A percentile compares a stretch with the other conserved stretches of the same genome.
phyloP scores from a whole-genome alignment of 148 eudicot species.

The Tetragonia tetragonoides region DNA sequence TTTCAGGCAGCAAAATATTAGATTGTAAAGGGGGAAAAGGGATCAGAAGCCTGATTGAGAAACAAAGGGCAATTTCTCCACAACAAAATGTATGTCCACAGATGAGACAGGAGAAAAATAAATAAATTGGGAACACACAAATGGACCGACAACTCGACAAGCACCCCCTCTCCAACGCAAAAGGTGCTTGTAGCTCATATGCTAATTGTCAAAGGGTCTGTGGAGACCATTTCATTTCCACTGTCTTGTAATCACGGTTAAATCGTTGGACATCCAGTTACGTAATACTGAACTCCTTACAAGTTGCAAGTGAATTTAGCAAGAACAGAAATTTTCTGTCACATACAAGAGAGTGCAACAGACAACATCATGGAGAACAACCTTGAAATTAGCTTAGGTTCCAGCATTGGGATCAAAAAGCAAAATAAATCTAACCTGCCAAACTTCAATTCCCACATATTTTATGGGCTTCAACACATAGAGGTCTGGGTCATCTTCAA shows the following conservation, averaged over 20 bases:
- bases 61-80: not conserved
- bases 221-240: not conserved
- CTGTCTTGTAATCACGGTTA: no score
- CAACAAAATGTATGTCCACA: no score
- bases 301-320: not conserved
- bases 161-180: not conserved
- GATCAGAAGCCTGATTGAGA: no score
- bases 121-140: no score
- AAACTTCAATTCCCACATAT: conserved; percentile 92
- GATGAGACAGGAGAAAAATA: no score
- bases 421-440: conserved; percentile 62
- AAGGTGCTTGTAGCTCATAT: not conserved
- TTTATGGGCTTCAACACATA: conserved; percentile 88
- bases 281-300: not conserved
- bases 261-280: not conserved
- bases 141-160: no score
- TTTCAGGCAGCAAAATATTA: not conserved
- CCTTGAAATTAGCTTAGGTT: conserved; percentile 2
- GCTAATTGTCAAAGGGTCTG: not conserved
- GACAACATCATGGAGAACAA: not conserved
- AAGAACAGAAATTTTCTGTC: not conserved
- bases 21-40: no score
- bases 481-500: conserved; percentile 96
- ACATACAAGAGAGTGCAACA: not conserved
- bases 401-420: not conserved